These are phyloP conservation scores for Penicillium angulare DNA, from an alignment of 495 filamentous ascomycete genomes.

Conservation along the genomic window DNA sequence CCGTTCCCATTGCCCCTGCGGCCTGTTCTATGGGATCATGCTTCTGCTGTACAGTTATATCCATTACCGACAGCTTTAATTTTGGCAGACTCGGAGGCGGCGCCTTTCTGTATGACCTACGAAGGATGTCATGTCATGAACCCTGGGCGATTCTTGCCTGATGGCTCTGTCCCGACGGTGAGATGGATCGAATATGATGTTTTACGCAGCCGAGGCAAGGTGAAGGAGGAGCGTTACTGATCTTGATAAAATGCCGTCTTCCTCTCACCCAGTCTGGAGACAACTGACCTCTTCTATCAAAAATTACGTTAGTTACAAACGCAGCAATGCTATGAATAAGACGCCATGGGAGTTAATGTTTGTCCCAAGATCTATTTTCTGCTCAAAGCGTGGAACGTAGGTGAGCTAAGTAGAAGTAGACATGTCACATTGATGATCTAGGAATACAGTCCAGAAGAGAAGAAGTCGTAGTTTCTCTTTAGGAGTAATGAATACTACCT, in stretches of 20 bases:
- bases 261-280: too few relatives aligned
- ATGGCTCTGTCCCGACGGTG: conserved; percentile 59
- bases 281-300: too few relatives aligned
- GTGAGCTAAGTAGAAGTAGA: conserved; percentile 4
- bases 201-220: conserved; percentile 51
- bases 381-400: too few relatives aligned
- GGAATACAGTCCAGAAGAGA: conserved; percentile 25
- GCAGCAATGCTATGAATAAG: too few relatives aligned
- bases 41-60: conserved; percentile 71
- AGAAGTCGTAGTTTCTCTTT: not conserved
- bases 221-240: conserved; percentile 47
- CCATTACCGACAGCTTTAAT: conserved; percentile 82
- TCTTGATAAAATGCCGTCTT: not conserved
- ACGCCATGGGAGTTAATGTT: too few relatives aligned
- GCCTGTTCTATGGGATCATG: conserved; percentile 87
- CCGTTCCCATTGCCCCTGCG: conserved; percentile 76
- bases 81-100: conserved; percentile 74
- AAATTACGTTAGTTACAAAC: too few relatives aligned
- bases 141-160: conserved; percentile 71
- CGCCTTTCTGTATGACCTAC: conserved; percentile 82
- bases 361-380: too few relatives aligned
- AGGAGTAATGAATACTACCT: not conserved
- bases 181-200: conserved; percentile 87
- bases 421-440: conserved; percentile 22
- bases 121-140: conserved; percentile 97